A percentile compares a stretch with the other conserved stretches of the same genome.
phyloP scores from a whole-genome alignment of 345 rosid genomes.

The Arabidopsis thaliana region DNA sequence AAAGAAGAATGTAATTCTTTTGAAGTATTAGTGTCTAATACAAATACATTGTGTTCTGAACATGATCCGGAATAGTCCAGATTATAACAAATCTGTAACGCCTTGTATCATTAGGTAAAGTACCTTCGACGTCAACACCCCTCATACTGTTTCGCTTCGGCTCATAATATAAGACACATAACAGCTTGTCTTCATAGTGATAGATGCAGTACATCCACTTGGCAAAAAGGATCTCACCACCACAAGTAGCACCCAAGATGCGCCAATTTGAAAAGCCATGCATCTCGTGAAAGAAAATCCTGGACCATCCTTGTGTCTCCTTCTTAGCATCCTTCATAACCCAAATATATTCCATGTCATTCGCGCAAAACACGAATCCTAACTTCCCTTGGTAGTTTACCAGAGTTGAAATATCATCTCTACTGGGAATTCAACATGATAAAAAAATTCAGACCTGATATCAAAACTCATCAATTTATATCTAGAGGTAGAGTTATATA shows the following conservation, averaged over 20 bases:
- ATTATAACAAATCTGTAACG: neutral
- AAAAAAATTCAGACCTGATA: neutral
- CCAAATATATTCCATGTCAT: neutral
- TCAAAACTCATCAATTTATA: neutral
- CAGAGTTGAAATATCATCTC: neutral
- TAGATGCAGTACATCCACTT: neutral
- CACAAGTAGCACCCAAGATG: neutral
- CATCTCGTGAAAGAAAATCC: neutral
- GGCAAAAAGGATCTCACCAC: too few species aligned
- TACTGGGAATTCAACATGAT: neutral
- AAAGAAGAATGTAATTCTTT: too few species aligned
- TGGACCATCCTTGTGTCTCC: constrained; percentile 10
- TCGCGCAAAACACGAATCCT: neutral
- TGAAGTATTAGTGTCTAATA: neutral
- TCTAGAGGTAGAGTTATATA: too few species aligned
- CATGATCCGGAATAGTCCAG: neutral
- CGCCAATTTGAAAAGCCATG: neutral
- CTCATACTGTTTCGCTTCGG: neutral
- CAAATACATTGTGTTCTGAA: neutral
- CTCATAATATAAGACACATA: neutral
- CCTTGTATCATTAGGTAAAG: neutral
- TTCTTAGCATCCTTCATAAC: neutral
- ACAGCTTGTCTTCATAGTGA: too few species aligned
- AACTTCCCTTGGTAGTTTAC: neutral
- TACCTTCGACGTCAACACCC: neutral